Evolutionary conservation across 1,284 basidiomycete genomes (phyloP).

Genomic region (Fomitopsis betulina): DNA sequence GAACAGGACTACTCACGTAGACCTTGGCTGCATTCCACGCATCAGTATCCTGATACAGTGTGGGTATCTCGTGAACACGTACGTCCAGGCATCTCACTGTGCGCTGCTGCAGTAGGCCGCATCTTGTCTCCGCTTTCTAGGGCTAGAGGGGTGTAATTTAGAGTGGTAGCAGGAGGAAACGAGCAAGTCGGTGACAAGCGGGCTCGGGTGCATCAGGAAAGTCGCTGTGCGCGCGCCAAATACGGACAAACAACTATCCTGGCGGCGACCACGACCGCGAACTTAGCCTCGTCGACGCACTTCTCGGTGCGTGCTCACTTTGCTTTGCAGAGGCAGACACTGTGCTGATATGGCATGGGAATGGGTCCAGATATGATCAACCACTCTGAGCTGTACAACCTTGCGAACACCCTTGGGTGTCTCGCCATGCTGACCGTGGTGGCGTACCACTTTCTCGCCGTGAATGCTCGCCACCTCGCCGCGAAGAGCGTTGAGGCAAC

Average conservation of each 20-base stretch:
- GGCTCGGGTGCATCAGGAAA: conserved; percentile 11
- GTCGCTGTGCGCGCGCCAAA: conserved; percentile 13
- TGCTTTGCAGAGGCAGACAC: too few species aligned
- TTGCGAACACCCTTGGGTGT: conserved; percentile 82
- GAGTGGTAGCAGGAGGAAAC: conserved; percentile 3
- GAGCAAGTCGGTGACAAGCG: neutral
- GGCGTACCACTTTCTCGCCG: conserved; percentile 83
- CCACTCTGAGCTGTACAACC: conserved; percentile 73
- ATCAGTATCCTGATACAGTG: conserved; percentile 2
- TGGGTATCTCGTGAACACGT: conserved; percentile 25
- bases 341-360: too few species aligned
- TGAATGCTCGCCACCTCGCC: conserved; percentile 61
- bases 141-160: conserved; percentile 1
- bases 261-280: conserved; percentile 19
- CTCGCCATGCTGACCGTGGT: conserved; percentile 81
- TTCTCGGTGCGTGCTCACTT: too few species aligned
- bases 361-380: conserved; percentile 52
- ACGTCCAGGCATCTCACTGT: conserved; percentile 80
- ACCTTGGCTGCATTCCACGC: conserved; percentile 40
- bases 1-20: conserved; percentile 50
- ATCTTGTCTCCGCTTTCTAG: conserved; percentile 36
- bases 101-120: conserved; percentile 61
- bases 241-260: conserved; percentile 16
- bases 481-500: conserved; percentile 14
- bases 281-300: neutral